Conservation (phyloP, 2,329 filamentous ascomycete species). For the Amphichorda felina region DNA sequence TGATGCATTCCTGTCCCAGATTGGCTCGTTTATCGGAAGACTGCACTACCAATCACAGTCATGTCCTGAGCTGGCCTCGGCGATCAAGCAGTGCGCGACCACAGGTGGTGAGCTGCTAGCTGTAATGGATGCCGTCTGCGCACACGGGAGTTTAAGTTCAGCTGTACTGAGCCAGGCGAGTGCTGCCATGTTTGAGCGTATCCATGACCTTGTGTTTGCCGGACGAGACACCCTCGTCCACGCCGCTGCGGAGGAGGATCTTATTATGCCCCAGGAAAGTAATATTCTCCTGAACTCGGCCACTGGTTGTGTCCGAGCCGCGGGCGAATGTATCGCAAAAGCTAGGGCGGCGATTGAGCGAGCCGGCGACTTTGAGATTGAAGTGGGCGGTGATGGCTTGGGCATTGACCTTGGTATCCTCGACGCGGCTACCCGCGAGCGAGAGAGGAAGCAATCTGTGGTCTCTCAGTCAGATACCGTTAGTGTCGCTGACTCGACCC, state of each 20-base stretch:
- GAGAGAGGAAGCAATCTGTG: slow-evolving; percentile 17
- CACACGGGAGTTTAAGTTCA: slow-evolving; percentile 42
- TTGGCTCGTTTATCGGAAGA: slow-evolving; percentile 84
- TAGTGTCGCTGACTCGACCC: slow-evolving; percentile 25
- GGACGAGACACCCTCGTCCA: slow-evolving; percentile 68
- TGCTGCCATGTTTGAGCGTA: slow-evolving; percentile 64
- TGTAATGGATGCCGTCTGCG: slow-evolving; percentile 72
- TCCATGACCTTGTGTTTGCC: slow-evolving; percentile 69
- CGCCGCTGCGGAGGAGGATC: slow-evolving; percentile 55
- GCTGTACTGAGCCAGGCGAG: slow-evolving; percentile 28
- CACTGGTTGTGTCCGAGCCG: slow-evolving; percentile 78
- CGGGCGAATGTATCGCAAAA: slow-evolving; percentile 83
- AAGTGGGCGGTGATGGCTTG: slow-evolving; percentile 46
- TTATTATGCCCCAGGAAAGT: slow-evolving; percentile 73
- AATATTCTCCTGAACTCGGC: slow-evolving; percentile 65
- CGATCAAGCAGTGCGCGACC: slow-evolving; percentile 71
- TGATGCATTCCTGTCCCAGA: slow-evolving; percentile 78
- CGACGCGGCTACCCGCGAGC: slow-evolving; percentile 25
- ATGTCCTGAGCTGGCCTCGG: slow-evolving; percentile 67
- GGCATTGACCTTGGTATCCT: slow-evolving; percentile 40
- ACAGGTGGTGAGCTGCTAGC: slow-evolving; percentile 71
- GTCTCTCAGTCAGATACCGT: slow-evolving; percentile 22
- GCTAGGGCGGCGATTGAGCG: slow-evolving; percentile 76
- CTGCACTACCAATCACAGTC: slow-evolving; percentile 89
- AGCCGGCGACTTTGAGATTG: slow-evolving; percentile 84